Evolutionary conservation across 805 yeast genomes (phyloP), one percentile per base, ranked within the genome.

Genomic region (Wickerhamiella spandovensis): DNA sequence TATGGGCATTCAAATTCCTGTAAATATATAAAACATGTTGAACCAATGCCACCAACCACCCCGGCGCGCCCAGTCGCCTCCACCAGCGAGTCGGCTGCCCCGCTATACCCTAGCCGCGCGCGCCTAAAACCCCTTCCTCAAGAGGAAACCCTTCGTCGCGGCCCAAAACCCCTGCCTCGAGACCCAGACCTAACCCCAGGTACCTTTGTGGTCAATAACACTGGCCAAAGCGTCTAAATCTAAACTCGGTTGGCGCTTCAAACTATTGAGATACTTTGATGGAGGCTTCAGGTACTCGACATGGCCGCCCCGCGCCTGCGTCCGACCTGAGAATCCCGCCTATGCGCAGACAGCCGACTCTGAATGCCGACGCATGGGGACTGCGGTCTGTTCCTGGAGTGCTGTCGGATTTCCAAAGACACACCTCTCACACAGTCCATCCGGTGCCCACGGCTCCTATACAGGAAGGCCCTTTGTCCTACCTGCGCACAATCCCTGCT

Each of bases 381-480:
- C 53, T 65, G 32, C 64, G 53, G 49, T 60, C 66, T 9, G 69
- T 65, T 5, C 68, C 69, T 1, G 58, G 61, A 8, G 57, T 65
- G 56, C 58, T 65, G 37, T 58, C 59, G 10, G 68, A 65, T 51
- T 65, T 65, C 54, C 64, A 62, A 50, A 46, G 67, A 17, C 68
- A 65, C 53, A 62, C 68, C 0, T 61, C 66, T 25, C 66, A 59
- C 46, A 54, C 57, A 23, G 54, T 53, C 43, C 48, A 53, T 17
- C 53, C 46, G 12, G 37, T 50, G 21, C 51, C 53, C 2, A 52
- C 49, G 2, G 3, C 10, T 18, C 20, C 42, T 3, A 8, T 30
- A 2, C 9, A 15, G 10, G 49, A 35, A 5, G 22, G 17, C 13
- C 23, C 30, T 7, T 44, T 18, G 12, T 48, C 48, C 6, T 37